Evolutionary conservation across 129 eudicot species (phyloP).

Genomic region (Chrysanthemum makinoi): DNA sequence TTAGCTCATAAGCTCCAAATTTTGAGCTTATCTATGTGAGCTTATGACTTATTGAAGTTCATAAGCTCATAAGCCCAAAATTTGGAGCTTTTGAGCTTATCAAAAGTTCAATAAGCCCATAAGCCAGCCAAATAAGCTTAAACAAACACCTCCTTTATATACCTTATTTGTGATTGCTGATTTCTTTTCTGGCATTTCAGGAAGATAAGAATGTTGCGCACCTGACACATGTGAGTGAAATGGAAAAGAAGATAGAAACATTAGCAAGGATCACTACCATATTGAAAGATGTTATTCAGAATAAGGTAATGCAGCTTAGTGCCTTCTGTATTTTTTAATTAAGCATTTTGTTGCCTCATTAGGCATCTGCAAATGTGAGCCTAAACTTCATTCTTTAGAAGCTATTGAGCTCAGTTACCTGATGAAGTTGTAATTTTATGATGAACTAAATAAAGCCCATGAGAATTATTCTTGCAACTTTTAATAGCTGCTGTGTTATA

Average conservation of each 20-base stretch:
- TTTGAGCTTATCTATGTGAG: too few relatives aligned
- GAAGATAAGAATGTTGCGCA: constrained; percentile 97
- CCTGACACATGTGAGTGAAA: constrained; percentile 89
- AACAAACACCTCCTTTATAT: too few relatives aligned
- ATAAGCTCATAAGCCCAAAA: too few relatives aligned
- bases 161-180: constrained; percentile 14
- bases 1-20: too few relatives aligned
- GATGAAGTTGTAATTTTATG: background rate
- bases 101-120: too few relatives aligned
- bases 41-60: too few relatives aligned
- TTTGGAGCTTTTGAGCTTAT: too few relatives aligned
- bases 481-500: background rate
- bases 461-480: background rate
- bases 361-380: background rate
- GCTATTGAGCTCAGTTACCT: background rate
- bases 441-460: constrained; percentile 1
- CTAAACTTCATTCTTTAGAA: background rate
- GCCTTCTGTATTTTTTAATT: constrained; percentile 7
- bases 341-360: background rate
- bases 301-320: constrained; percentile 55
- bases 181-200: constrained; percentile 33
- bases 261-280: constrained; percentile 84
- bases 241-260: constrained; percentile 97
- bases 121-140: too few relatives aligned
- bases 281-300: constrained; percentile 91